A percentile compares a stretch with the other conserved stretches of the same genome.
These are phyloP conservation scores for Curvularia sp. DNA, from an alignment of 2,329 filamentous ascomycete genomes.

Conservation along the genomic window DNA sequence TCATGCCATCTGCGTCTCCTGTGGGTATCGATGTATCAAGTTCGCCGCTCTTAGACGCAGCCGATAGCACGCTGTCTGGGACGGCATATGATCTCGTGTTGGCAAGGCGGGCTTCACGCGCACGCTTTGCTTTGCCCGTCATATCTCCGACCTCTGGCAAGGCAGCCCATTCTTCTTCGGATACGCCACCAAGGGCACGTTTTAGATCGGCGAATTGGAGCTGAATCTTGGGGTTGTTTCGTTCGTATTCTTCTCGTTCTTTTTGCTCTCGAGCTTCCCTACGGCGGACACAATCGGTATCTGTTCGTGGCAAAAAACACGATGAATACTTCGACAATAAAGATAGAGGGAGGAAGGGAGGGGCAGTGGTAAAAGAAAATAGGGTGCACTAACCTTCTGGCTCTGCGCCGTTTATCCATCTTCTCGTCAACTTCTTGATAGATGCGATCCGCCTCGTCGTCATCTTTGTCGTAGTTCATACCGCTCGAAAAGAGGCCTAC, in stretches of 20 bases:
- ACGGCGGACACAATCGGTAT: constrained; percentile 72
- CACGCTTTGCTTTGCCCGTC: constrained; percentile 89
- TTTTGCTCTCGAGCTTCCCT: constrained; percentile 94
- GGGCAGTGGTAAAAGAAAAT: constrained; percentile 32
- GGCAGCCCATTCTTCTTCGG: constrained; percentile 95
- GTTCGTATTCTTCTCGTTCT: constrained; percentile 94
- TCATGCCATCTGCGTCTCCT: constrained; percentile 74
- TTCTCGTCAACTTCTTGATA: constrained; percentile 96
- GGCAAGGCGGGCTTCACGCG: constrained; percentile 79
- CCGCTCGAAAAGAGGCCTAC: constrained; percentile 94
- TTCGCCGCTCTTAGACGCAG: constrained; percentile 79
- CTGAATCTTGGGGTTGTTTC: constrained; percentile 96
- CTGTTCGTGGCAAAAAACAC: constrained; percentile 70
- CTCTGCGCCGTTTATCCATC: constrained; percentile 89
- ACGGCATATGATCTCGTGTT: constrained; percentile 83
- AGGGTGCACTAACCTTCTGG: constrained; percentile 75
- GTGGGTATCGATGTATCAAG: constrained; percentile 82
- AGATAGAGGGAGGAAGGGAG: constrained; percentile 29
- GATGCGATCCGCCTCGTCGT: constrained; percentile 96
- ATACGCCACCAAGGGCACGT: constrained; percentile 82
- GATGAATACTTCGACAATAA: constrained; percentile 66
- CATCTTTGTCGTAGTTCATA: constrained; percentile 88
- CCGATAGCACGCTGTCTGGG: constrained; percentile 91
- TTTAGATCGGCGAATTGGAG: constrained; percentile 98
- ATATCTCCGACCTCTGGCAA: constrained; percentile 95